phyloP scores from a whole-genome alignment of 306 rosid genomes.

The Astragalus glycyphyllos region DNA sequence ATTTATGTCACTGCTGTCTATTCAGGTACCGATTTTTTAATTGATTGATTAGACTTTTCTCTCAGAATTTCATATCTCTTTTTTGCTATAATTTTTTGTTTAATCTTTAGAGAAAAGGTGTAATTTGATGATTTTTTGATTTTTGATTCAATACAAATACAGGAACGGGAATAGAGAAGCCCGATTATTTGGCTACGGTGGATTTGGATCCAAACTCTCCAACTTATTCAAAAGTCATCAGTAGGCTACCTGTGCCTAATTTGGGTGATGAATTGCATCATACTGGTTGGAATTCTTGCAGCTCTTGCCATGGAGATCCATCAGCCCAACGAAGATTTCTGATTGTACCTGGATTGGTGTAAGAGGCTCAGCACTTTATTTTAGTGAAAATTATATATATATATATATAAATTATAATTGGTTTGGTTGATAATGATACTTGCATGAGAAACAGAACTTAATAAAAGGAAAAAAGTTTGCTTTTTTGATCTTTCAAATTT shows the following conservation, averaged over 20 bases:
- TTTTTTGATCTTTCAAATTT: background rate
- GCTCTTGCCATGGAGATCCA: constrained; percentile 95
- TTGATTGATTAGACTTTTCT: background rate
- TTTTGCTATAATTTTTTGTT: background rate
- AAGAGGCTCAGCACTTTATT: constrained; percentile 20
- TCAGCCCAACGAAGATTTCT: constrained; percentile 69
- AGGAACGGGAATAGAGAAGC: constrained; percentile 92
- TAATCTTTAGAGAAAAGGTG: too few species aligned
- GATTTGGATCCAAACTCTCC: constrained; percentile 89
- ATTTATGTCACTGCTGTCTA: constrained; percentile 82
- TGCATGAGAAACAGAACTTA: background rate
- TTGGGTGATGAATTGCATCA: constrained; percentile 91
- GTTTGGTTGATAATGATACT: background rate
- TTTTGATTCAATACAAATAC: constrained; percentile 13
- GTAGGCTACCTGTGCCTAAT: constrained; percentile 68
- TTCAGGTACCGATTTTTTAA: constrained; percentile 52
- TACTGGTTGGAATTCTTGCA: constrained; percentile 94
- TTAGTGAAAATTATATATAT: background rate
- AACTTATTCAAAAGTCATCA: constrained; percentile 81
- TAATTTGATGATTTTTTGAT: background rate
- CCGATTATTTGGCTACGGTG: constrained; percentile 93
- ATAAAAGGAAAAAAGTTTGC: background rate
- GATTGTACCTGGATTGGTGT: constrained; percentile 77
- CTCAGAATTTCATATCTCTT: background rate
- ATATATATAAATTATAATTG: background rate